Conservation (phyloP, 2,329 filamentous ascomycete genomes). For the Stemphylium beticola region DNA sequence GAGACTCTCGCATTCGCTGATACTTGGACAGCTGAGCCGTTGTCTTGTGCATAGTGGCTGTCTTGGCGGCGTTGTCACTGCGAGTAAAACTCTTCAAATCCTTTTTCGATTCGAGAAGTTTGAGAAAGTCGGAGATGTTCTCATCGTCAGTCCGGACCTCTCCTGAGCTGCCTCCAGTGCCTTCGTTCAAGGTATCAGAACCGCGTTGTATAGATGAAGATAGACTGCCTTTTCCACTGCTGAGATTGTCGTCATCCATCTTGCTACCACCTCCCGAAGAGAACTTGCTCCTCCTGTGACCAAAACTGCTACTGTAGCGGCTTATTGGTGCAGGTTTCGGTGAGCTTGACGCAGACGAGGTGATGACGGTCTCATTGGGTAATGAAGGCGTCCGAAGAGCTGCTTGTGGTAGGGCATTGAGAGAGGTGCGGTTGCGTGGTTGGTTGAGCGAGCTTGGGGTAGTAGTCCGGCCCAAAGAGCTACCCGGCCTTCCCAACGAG, state of each 20-base stretch:
- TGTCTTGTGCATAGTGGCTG: constrained; percentile 75
- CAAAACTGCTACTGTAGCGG: constrained; percentile 93
- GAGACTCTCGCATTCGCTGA: constrained; percentile 86
- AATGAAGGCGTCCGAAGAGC: constrained; percentile 71
- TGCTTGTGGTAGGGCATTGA: constrained; percentile 77
- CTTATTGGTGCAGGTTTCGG: constrained; percentile 79
- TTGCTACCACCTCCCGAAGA: constrained; percentile 77
- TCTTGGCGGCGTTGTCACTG: constrained; percentile 63
- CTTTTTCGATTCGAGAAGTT: constrained; percentile 84
- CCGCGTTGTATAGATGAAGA: constrained; percentile 74
- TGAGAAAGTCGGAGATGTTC: constrained; percentile 91
- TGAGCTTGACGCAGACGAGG: constrained; percentile 74
- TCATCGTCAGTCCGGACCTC: constrained; percentile 83
- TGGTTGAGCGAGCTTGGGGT: constrained; percentile 50
- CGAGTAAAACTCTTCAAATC: constrained; percentile 81
- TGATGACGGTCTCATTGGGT: constrained; percentile 65
- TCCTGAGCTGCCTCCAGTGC: constrained; percentile 67
- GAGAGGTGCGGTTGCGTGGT: constrained; percentile 71
- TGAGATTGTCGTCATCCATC: constrained; percentile 74
- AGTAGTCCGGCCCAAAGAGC: constrained; percentile 27
- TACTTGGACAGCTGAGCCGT: constrained; percentile 83
- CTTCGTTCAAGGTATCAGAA: constrained; percentile 77
- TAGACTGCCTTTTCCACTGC: constrained; percentile 80
- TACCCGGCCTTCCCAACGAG: constrained; percentile 49
- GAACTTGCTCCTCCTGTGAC: constrained; percentile 77